Percentiles rank a stretch among this genome's conserved stretches.
Evolutionary conservation across 2,329 filamentous ascomycete genomes (phyloP).

Genomic region (Botrytis elliptica): DNA sequence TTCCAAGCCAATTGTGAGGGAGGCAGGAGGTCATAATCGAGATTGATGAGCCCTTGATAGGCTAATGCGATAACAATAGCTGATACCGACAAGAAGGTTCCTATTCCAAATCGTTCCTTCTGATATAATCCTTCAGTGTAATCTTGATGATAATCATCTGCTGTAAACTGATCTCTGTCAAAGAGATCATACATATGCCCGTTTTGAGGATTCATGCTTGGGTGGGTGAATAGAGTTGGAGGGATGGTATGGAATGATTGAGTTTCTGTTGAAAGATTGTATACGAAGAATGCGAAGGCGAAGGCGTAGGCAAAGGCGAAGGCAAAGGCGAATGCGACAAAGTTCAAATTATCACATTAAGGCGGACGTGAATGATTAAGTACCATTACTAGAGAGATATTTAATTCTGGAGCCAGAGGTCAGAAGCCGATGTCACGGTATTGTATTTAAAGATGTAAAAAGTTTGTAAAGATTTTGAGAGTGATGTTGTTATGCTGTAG

Average conservation of each 20-base stretch:
- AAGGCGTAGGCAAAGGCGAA: not conserved
- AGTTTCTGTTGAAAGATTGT: not conserved
- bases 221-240: conserved; percentile 27
- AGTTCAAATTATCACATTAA: conserved; percentile 10
- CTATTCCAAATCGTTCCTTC: conserved; percentile 12
- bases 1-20: conserved; percentile 59
- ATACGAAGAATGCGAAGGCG: not conserved
- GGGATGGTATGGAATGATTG: not conserved
- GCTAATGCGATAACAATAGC: conserved; percentile 33
- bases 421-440: not conserved
- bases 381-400: conserved; percentile 2
- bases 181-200: conserved; percentile 32
- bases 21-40: conserved; percentile 42
- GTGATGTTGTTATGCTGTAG: not conserved
- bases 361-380: conserved; percentile 7
- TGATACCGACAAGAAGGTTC: conserved; percentile 31
- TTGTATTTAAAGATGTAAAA: not conserved
- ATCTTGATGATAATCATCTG: conserved; percentile 38
- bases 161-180: conserved; percentile 33
- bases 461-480: conserved; percentile 1
- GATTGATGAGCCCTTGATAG: conserved; percentile 35
- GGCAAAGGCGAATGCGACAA: not conserved
- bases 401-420: not conserved
- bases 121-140: conserved; percentile 31
- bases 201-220: conserved; percentile 37